Conservation (phyloP, 2,329 filamentous ascomycete species). For the Aspergillus chevalieri region DNA sequence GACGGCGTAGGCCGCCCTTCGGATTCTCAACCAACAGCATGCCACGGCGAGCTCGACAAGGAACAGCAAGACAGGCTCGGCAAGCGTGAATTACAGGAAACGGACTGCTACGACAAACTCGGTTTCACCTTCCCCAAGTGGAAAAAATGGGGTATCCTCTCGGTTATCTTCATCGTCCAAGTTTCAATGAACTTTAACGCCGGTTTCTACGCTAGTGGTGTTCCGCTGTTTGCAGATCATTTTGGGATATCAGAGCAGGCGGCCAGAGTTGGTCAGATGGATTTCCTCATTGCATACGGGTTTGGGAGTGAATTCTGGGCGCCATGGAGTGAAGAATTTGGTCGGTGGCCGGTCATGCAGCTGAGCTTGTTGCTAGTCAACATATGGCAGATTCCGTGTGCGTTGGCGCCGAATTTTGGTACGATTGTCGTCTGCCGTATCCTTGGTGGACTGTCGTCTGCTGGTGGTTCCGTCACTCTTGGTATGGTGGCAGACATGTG, state of each 20-base stretch:
- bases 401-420: constrained; percentile 64
- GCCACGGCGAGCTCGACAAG: not conserved
- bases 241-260: constrained; percentile 62
- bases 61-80: constrained; percentile 11
- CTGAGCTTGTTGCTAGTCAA: constrained; percentile 68
- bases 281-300: constrained; percentile 71
- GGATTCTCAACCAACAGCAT: constrained; percentile 6
- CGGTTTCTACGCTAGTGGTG: constrained; percentile 63
- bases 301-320: constrained; percentile 86
- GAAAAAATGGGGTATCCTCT: constrained; percentile 66
- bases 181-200: constrained; percentile 75
- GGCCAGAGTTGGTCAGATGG: constrained; percentile 65
- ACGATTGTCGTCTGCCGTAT: constrained; percentile 63
- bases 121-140: constrained; percentile 55
- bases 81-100: constrained; percentile 41
- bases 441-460: constrained; percentile 57
- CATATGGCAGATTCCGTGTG: constrained; percentile 67
- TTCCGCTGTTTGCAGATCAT: constrained; percentile 56
- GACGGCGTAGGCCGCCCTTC: constrained; percentile 9
- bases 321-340: constrained; percentile 77
- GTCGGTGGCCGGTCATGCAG: constrained; percentile 69
- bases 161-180: constrained; percentile 64
- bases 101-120: constrained; percentile 59
- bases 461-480: constrained; percentile 59
- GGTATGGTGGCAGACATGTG: constrained; percentile 62